Base-by-base conservation (phyloP, 768 basidiomycete species). In the Russula sp. region DNA sequence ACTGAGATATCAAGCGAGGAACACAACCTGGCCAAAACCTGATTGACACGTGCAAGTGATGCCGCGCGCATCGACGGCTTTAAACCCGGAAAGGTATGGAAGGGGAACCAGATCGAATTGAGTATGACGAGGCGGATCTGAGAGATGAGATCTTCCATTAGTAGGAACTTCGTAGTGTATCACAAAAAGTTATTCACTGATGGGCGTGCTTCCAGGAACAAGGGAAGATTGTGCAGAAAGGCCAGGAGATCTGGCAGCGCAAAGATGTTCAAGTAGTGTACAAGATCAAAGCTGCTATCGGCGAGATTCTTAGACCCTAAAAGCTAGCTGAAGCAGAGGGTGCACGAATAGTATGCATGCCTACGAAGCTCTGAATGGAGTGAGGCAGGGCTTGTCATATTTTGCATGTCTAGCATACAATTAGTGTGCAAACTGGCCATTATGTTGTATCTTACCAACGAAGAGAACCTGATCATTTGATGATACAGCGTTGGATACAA, bases 31-130 rank as follows among this genome's bases (percentile, higher is more conserved):
- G 82, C 75, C 18, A 91, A 76, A 42, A 69, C 70, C 69, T 83
- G 78, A 68, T 82, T 85, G 22, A 87, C 74, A 54, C 72, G 75
- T 18, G 82, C 81, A 6, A 88, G 71, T 48, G 84, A 70, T 11
- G 73, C 73, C 35, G 70, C 77, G 69, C 75, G 80, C 53, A 74
- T 77, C 11, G 75, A 70, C 10, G 67, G 67, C 11, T 72, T 70
- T 35, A 86, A 68, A 45, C 76, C 71, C 1, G 79, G 71, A 20
- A 75, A 70, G 13, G 76, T 72, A 70, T 89, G 87, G 63, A 91
- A 86, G 2, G 84, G 83, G 68, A 84, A 87, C 27, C 84, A 84
- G 34, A 91, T 76, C 3, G 85, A 87, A 70, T 82, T 84, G 50
- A 91, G 72, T 32, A 88, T 81, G 11, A 91, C 77, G 16, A 90